Base-by-base conservation (phyloP, 148 eudicot species). In the Rheum nobile region DNA sequence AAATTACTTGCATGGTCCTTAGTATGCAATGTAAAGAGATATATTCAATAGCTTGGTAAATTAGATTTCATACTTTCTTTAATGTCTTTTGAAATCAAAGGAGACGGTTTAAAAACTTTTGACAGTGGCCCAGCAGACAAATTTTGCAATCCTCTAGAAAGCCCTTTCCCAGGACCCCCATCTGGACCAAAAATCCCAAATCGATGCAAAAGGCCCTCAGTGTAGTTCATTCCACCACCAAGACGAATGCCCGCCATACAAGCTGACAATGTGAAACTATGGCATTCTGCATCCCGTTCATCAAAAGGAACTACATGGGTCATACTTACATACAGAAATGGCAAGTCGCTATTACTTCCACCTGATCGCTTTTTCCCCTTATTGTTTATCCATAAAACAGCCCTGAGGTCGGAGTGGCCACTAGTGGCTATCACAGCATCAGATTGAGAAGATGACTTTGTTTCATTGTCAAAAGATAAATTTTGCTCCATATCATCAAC, bases 131-230 rank as follows among this genome's bases (percentile, higher is more conserved):
- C 97, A 1, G 83, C 78, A 76, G 96, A 87, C 74, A 95, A 81
- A 47, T 82, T 85, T 57, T 90, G 83, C 57, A 91, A 75, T 32
- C 96, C 97, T 83, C 82, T 88, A 71, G 92, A 83, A 37, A 95
- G 97, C 74, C 91, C 92, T 77, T 87, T 88, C 77, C 97, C 94
- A 73, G 97, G 97, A 59, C 93, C 90, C 75, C 97, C 97, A 78
- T 91, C 96, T 74, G 92, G 90, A 71, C 97, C 96, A 77, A 95
- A 84, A 76, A 95, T 85, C 75, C 97, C 96, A 85, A 95, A 95
- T 38, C 82, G 85, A 78, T 91, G 97, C 74, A 95, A 85, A 79
- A 95, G 83, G 44, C 91, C 83, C 79, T 95, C 98, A 37, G 98
- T 75, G 79, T 88, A 91, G 80, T 67, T 90, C 93, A 91, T 91